phyloP scores from a whole-genome alignment of 257 asterid species.

The Salvia rosmarinus region DNA sequence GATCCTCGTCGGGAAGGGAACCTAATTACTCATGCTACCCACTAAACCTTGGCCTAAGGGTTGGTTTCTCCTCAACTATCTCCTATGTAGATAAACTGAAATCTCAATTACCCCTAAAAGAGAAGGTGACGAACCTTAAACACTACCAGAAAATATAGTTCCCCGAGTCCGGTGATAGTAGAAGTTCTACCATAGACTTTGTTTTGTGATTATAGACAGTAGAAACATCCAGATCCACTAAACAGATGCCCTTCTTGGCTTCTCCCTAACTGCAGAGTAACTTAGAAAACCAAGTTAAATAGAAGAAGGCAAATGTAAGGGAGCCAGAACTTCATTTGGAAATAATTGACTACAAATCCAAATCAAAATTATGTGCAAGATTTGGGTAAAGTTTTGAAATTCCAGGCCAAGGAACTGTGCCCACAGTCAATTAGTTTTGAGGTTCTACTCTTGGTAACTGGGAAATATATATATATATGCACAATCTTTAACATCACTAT shows the following conservation, averaged over 20 bases:
- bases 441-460: too few species aligned
- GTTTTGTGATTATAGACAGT: background rate
- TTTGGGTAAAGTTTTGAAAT: too few species aligned
- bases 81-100: background rate
- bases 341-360: background rate
- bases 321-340: background rate
- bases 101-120: background rate
- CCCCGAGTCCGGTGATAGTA: background rate
- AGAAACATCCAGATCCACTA: background rate
- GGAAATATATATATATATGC: too few species aligned
- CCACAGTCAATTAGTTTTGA: too few species aligned
- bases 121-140: background rate
- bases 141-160: background rate
- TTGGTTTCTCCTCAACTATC: background rate
- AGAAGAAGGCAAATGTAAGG: background rate
- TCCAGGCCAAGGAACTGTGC: too few species aligned
- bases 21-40: conserved; percentile 1
- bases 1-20: background rate
- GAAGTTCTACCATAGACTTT: background rate
- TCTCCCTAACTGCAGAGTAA: background rate
- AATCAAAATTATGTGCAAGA: background rate
- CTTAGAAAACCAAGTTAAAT: background rate
- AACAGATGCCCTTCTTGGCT: too few species aligned
- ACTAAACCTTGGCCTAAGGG: background rate
- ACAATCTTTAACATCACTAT: background rate